Conservation (phyloP, 805 yeast species). For the Teunomyces barrocoloradensis region DNA sequence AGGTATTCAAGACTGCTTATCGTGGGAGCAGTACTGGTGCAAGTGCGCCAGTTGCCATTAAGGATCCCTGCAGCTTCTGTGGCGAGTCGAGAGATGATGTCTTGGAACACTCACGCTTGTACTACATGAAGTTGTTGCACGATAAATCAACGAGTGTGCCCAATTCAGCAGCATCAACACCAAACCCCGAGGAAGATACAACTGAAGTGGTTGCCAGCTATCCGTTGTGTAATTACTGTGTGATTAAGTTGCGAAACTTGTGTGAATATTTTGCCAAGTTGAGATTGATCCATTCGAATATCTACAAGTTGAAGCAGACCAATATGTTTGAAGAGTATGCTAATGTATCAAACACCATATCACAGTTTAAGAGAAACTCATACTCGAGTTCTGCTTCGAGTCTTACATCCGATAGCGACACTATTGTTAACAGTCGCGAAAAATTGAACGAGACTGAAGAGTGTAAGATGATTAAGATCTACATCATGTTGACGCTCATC, state of each 20-base stretch:
- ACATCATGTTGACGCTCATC: constrained; percentile 52
- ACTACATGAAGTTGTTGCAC: constrained; percentile 55
- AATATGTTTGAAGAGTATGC: constrained; percentile 24
- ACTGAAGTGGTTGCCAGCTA: constrained; percentile 42
- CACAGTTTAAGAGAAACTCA: constrained; percentile 26
- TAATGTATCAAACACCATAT: constrained; percentile 14
- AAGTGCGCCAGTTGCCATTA: constrained; percentile 64
- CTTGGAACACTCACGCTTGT: constrained; percentile 74
- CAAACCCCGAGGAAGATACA: constrained; percentile 12
- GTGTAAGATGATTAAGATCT: constrained; percentile 42
- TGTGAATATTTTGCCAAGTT: constrained; percentile 82
- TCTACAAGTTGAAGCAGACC: constrained; percentile 54
- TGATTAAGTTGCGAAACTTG: constrained; percentile 71
- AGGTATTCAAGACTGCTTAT: constrained; percentile 54
- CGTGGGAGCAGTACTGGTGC: constrained; percentile 16
- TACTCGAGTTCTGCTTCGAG: not conserved
- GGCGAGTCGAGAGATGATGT: constrained; percentile 72
- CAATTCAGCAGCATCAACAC: constrained; percentile 11
- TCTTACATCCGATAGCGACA: not conserved
- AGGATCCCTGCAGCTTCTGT: constrained; percentile 77
- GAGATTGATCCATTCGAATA: constrained; percentile 52
- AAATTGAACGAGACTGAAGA: constrained; percentile 25
- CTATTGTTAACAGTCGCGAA: not conserved
- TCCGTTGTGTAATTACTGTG: constrained; percentile 80
- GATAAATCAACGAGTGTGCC: constrained; percentile 9